phyloP scores from a whole-genome alignment of 345 rosid species.

The Salix dunnii region DNA sequence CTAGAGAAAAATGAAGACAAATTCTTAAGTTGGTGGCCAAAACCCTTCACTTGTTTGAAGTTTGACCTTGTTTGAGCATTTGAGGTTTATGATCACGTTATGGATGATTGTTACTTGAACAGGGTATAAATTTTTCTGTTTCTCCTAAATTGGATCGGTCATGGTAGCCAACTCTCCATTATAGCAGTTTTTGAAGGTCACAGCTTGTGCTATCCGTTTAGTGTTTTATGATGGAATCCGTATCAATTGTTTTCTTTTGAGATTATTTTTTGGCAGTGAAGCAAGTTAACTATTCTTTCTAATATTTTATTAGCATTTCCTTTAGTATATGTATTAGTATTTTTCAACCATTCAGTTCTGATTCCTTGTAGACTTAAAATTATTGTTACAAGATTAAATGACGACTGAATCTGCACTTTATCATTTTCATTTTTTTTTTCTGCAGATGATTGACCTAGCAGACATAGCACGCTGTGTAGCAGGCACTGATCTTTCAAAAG shows the following conservation, averaged over 20 bases:
- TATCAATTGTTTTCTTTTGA: background rate
- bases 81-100: background rate
- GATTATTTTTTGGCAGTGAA: background rate
- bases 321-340: background rate
- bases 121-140: background rate
- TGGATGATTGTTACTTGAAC: background rate
- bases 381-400: background rate
- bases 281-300: background rate
- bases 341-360: constrained; percentile 1
- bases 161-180: background rate
- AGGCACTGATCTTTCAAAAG: constrained; percentile 52
- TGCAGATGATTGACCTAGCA: constrained; percentile 76
- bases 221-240: background rate
- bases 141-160: background rate
- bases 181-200: background rate
- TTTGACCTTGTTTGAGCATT: background rate
- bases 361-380: background rate
- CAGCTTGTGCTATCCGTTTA: background rate
- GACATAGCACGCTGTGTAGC: constrained; percentile 84
- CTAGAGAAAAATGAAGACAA: too few species aligned
- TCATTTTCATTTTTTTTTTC: background rate
- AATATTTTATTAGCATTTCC: background rate
- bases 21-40: too few species aligned
- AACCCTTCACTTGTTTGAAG: too few species aligned
- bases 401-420: background rate